Conservation (phyloP, 331 rosid species). For the Dryas integrifolia region DNA sequence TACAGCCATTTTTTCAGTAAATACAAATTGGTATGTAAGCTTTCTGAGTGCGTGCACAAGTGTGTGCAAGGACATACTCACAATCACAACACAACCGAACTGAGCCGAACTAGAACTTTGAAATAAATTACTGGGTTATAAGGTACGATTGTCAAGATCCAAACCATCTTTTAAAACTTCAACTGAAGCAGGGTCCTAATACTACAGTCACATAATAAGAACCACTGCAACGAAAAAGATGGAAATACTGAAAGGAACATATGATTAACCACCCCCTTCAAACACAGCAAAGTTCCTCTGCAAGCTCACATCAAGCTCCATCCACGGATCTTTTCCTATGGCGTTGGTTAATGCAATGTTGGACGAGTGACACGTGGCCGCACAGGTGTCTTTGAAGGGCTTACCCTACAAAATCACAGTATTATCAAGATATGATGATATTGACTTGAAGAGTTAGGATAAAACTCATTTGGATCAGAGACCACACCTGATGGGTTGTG, state of each 20-base stretch:
- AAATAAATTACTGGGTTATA: background rate
- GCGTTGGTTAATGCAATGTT: conserved; percentile 29
- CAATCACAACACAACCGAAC: background rate
- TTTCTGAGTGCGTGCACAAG: conserved; percentile 5
- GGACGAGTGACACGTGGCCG: conserved; percentile 78
- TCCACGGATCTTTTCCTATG: conserved; percentile 24
- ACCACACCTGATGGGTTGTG: conserved; percentile 76
- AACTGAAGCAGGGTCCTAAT: conserved; percentile 46
- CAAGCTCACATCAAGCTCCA: conserved; percentile 23
- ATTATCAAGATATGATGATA: conserved; percentile 9
- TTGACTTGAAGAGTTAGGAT: background rate
- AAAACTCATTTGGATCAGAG: conserved; percentile 13
- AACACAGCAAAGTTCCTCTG: conserved; percentile 33
- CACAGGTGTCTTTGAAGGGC: conserved; percentile 98
- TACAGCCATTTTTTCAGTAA: conserved; percentile 13
- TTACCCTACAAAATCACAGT: conserved; percentile 55
- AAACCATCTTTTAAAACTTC: conserved; percentile 49
- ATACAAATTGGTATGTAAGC: conserved; percentile 16
- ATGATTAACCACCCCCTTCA: conserved; percentile 52
- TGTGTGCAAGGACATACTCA: conserved; percentile 8
- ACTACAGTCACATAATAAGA: conserved; percentile 43
- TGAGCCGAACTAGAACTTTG: conserved; percentile 23
- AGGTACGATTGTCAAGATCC: conserved; percentile 28
- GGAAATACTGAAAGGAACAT: conserved; percentile 49
- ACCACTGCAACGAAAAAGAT: conserved; percentile 47